These are phyloP conservation scores for Lecanicillium sp. DNA, from an alignment of 2,329 filamentous ascomycete species.

Conservation along the genomic window DNA sequence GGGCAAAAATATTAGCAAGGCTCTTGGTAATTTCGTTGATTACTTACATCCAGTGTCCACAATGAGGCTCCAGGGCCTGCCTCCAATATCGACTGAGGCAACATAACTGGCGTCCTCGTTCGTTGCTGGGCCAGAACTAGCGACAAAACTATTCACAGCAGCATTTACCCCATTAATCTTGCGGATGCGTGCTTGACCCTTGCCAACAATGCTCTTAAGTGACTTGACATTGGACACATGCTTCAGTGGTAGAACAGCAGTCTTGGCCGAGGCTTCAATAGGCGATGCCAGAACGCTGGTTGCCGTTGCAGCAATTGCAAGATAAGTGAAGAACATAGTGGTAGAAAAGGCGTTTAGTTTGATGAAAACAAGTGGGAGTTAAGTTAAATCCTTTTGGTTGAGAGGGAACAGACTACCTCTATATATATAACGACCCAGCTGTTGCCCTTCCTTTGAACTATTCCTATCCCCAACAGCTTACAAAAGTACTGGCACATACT, in stretches of 20 bases:
- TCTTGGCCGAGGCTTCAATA: conserved; percentile 13
- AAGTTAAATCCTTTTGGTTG: too few species aligned
- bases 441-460: too few species aligned
- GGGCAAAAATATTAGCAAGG: too few species aligned
- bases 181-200: conserved; percentile 16
- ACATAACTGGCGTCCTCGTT: conserved; percentile 19
- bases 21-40: too few species aligned
- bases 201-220: conserved; percentile 15
- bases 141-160: conserved; percentile 1
- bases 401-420: too few species aligned
- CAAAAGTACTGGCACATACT: too few species aligned
- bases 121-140: conserved; percentile 16
- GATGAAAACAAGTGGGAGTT: too few species aligned
- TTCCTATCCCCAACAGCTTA: too few species aligned
- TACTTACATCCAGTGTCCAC: conserved; percentile 21
- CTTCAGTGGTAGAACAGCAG: conserved; percentile 14
- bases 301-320: conserved; percentile 9
- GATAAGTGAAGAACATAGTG: conserved; percentile 6
- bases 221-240: conserved; percentile 15
- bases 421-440: too few species aligned
- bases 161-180: conserved; percentile 14
- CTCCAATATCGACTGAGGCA: conserved; percentile 18
- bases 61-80: conserved; percentile 17
- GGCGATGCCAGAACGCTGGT: conserved; percentile 16
- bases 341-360: too few species aligned